Evolutionary conservation across 108 stramenopile genomes (phyloP).

Genomic region (Nannochloropsis oceanica): DNA sequence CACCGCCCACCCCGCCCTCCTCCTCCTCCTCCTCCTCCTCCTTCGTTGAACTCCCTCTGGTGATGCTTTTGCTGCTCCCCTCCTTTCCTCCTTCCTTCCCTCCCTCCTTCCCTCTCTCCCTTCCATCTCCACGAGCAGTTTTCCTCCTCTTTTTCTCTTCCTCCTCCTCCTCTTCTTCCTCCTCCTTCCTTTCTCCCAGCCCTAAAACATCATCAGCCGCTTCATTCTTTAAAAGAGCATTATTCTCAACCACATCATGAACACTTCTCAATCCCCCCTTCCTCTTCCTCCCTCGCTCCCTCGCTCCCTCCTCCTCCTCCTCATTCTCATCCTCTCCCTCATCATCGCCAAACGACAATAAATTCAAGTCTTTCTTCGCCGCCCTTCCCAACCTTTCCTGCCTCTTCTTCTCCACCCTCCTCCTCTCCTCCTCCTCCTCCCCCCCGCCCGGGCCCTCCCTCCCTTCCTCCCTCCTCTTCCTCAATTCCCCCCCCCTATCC

Average conservation of each 20-base stretch:
- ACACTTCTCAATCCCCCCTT: slow-evolving; percentile 39
- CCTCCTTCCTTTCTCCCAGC: neutral
- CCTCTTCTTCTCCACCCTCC: neutral
- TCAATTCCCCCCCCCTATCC: neutral
- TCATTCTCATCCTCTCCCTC: neutral
- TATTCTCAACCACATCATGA: slow-evolving; percentile 56
- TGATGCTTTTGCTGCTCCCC: neutral
- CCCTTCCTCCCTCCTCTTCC: neutral
- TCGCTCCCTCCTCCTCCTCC: slow-evolving; percentile 53
- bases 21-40: too few species aligned
- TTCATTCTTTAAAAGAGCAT: slow-evolving; percentile 61
- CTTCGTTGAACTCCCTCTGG: too few species aligned
- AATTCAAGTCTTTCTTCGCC: slow-evolving; percentile 9
- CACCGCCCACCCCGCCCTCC: too few species aligned
- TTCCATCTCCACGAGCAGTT: too few species aligned
- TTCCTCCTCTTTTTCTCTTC: too few species aligned
- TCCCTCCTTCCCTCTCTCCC: neutral
- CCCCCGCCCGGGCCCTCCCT: slow-evolving; percentile 8
- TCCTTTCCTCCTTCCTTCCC: neutral
- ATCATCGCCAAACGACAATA: slow-evolving; percentile 50
- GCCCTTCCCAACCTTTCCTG: slow-evolving; percentile 5
- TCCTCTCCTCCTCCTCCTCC: slow-evolving; percentile 15
- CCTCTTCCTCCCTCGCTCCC: slow-evolving; percentile 40
- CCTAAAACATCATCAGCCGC: slow-evolving; percentile 37
- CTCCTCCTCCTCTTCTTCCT: too few species aligned